Percentiles rank a stretch among this genome's conserved stretches.
These are phyloP conservation scores for Penicillium freii DNA, from an alignment of 2,329 filamentous ascomycete species.

Conservation along the genomic window DNA sequence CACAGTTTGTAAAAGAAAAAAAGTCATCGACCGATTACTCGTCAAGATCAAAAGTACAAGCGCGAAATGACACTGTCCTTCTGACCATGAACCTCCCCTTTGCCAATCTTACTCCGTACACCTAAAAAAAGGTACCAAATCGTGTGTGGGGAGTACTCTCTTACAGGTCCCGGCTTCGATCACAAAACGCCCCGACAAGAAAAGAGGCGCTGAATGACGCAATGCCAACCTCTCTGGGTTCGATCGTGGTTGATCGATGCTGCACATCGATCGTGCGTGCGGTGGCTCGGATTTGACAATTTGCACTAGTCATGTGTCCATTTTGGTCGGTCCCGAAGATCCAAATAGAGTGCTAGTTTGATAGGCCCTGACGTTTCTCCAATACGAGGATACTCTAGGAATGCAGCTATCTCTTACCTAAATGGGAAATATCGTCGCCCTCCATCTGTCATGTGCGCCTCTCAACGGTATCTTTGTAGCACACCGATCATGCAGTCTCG, in stretches of 20 bases:
- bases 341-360: conserved; percentile 21
- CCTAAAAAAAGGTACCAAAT: conserved; percentile 1
- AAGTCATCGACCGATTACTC: background rate
- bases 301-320: conserved; percentile 11
- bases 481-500: background rate
- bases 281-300: conserved; percentile 6
- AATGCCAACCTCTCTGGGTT: background rate
- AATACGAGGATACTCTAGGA: background rate
- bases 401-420: background rate
- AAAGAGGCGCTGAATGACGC: conserved; percentile 15
- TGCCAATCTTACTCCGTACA: conserved; percentile 1
- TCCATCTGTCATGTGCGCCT: background rate
- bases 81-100: conserved; percentile 11
- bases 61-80: background rate
- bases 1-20: background rate
- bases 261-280: conserved; percentile 20
- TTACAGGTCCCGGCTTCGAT: background rate
- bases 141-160: background rate
- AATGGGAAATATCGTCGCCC: background rate
- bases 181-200: conserved; percentile 2
- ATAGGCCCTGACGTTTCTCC: conserved; percentile 13
- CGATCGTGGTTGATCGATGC: conserved; percentile 22
- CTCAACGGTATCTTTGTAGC: conserved; percentile 4
- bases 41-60: conserved; percentile 1
- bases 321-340: conserved; percentile 18